phyloP scores from a whole-genome alignment of 2,329 filamentous ascomycete species.

The Colletotrichum sansevieriae region DNA sequence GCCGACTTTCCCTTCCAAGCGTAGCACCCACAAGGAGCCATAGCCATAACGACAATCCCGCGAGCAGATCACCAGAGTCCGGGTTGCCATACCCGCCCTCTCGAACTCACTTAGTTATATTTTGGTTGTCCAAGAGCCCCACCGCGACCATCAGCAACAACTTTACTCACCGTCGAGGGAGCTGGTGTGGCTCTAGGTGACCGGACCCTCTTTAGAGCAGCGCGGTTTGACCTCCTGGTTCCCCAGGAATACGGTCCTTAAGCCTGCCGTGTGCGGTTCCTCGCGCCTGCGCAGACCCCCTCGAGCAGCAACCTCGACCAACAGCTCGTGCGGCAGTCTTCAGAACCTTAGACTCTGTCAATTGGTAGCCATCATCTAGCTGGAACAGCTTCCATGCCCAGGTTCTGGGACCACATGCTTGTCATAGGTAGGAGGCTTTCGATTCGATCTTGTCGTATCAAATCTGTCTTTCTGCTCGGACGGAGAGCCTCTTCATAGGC shows the following conservation, averaged over 20 bases:
- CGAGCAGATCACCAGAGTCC: constrained; percentile 28
- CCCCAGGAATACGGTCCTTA: constrained; percentile 11
- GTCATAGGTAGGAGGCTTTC: constrained; percentile 1
- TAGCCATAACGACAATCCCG: constrained; percentile 27
- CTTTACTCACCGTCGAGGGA: constrained; percentile 10
- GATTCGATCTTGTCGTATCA: constrained; percentile 13
- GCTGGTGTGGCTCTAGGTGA: constrained; percentile 33
- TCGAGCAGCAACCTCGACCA: not conserved
- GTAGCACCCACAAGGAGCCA: constrained; percentile 33
- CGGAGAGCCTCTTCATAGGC: constrained; percentile 4
- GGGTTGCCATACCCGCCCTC: constrained; percentile 32
- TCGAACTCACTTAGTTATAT: constrained; percentile 15
- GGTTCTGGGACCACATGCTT: constrained; percentile 11
- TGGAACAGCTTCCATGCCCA: constrained; percentile 24
- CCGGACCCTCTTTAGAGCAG: constrained; percentile 25
- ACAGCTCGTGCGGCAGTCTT: not conserved
- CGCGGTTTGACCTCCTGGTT: constrained; percentile 16
- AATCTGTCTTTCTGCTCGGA: constrained; percentile 3
- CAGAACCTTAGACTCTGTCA: constrained; percentile 3
- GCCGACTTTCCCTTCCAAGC: constrained; percentile 31
- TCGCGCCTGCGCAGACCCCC: constrained; percentile 4
- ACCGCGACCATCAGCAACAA: constrained; percentile 32
- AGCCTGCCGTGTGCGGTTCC: constrained; percentile 4
- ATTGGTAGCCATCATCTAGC: not conserved
- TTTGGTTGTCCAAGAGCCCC: constrained; percentile 24